A percentile compares a stretch with the other conserved stretches of the same genome.
Evolutionary conservation across 768 basidiomycete genomes (phyloP).

Genomic region (Butyriboletus loyo): DNA sequence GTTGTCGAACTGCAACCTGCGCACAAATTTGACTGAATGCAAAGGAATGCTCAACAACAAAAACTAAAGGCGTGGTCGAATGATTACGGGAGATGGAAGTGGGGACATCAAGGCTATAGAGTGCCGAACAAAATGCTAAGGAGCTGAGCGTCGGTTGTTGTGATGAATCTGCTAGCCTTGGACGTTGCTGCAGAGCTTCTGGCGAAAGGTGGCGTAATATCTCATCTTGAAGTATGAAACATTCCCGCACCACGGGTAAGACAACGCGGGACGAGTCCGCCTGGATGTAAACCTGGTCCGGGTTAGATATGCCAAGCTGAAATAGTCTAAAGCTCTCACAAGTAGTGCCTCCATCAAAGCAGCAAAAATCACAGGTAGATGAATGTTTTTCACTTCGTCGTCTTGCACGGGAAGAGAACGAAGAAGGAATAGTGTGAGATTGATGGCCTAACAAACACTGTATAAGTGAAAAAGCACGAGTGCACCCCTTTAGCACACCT

Average conservation of each 20-base stretch:
- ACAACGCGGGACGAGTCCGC: slow-evolving; percentile 35
- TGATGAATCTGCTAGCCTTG: slow-evolving; percentile 41
- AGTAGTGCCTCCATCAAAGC: slow-evolving; percentile 62
- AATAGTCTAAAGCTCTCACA: slow-evolving; percentile 39
- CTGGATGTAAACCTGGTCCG: slow-evolving; percentile 36
- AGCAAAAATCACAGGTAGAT: slow-evolving; percentile 76
- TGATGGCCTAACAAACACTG: slow-evolving; percentile 48
- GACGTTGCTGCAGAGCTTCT: slow-evolving; percentile 48
- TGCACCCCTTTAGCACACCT: slow-evolving; percentile 40
- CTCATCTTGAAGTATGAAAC: slow-evolving; percentile 50
- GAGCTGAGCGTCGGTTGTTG: slow-evolving; percentile 37
- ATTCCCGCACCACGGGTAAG: slow-evolving; percentile 38
- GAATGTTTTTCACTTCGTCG: slow-evolving; percentile 79
- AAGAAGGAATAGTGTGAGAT: slow-evolving; percentile 70
- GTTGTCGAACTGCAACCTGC: slow-evolving; percentile 31
- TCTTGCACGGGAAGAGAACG: slow-evolving; percentile 74
- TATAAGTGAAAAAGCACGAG: slow-evolving; percentile 2
- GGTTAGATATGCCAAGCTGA: slow-evolving; percentile 1
- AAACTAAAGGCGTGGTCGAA: slow-evolving; percentile 47
- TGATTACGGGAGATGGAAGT: slow-evolving; percentile 25
- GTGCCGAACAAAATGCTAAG: slow-evolving; percentile 55
- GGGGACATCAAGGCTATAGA: slow-evolving; percentile 51
- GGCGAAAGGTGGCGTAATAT: slow-evolving; percentile 51
- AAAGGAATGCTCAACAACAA: slow-evolving; percentile 54
- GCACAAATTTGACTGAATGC: slow-evolving; percentile 48